Percentiles rank a stretch among this genome's conserved stretches.
phyloP scores from a whole-genome alignment of 768 basidiomycete genomes.

The Amanita pallidorosea region DNA sequence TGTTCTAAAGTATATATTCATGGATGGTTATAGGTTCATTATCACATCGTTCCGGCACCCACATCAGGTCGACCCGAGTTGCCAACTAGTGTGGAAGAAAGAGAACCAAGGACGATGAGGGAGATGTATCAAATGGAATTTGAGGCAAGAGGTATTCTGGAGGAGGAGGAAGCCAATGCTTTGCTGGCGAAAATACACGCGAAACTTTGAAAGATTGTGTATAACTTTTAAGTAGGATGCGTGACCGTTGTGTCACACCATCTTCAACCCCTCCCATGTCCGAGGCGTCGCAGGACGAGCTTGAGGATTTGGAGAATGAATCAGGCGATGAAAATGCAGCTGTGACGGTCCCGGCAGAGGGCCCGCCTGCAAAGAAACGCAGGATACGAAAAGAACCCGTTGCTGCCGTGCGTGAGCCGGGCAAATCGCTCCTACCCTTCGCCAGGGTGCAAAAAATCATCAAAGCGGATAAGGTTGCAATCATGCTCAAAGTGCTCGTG shows the following conservation, averaged over 20 bases:
- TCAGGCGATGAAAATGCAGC: slow-evolving; percentile 6
- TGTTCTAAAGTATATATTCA: neutral
- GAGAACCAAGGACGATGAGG: slow-evolving; percentile 24
- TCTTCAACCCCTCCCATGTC: slow-evolving; percentile 7
- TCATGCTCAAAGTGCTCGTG: slow-evolving; percentile 6
- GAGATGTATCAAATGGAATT: slow-evolving; percentile 57
- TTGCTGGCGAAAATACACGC: slow-evolving; percentile 36
- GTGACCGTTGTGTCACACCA: neutral
- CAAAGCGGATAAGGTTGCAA: slow-evolving; percentile 68
- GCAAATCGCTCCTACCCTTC: slow-evolving; percentile 68
- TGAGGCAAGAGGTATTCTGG: slow-evolving; percentile 45
- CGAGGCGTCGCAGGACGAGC: slow-evolving; percentile 6
- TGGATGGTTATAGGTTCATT: slow-evolving; percentile 48
- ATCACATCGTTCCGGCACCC: slow-evolving; percentile 69
- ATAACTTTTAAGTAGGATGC: no score
- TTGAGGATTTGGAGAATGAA: slow-evolving; percentile 8
- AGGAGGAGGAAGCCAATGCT: slow-evolving; percentile 40
- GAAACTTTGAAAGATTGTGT: slow-evolving; percentile 17
- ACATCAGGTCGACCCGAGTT: slow-evolving; percentile 19
- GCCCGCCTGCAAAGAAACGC: slow-evolving; percentile 4
- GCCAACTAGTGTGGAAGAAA: slow-evolving; percentile 2
- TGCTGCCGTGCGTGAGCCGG: slow-evolving; percentile 24
- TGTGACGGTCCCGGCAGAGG: neutral
- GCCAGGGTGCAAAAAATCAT: slow-evolving; percentile 75
- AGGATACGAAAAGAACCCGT: slow-evolving; percentile 14